Conservation (phyloP, 495 filamentous ascomycete species). For the Penicillium antarcticum region DNA sequence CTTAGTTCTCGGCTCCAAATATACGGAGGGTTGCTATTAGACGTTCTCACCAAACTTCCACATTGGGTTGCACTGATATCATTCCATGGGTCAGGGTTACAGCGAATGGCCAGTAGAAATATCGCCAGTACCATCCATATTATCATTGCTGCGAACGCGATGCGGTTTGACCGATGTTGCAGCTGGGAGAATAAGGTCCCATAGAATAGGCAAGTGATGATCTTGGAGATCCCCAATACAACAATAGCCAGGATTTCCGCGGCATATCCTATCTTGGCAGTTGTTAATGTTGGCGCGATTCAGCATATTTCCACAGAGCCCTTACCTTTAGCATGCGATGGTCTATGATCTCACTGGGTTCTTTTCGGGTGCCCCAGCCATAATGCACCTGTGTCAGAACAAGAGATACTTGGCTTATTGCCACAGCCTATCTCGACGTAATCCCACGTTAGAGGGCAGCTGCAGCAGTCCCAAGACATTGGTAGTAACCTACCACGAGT, state of each 20-base stretch:
- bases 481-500: slow-evolving; percentile 17
- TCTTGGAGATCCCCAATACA: slow-evolving; percentile 16
- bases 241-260: slow-evolving; percentile 20
- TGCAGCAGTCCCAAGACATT: background rate
- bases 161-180: background rate
- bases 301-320: background rate
- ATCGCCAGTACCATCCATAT: slow-evolving; percentile 13
- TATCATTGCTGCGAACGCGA: slow-evolving; percentile 8
- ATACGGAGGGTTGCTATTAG: background rate
- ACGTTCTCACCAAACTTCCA: slow-evolving; percentile 9
- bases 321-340: slow-evolving; percentile 17
- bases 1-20: background rate
- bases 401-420: slow-evolving; percentile 6
- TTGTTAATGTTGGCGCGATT: background rate
- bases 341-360: background rate
- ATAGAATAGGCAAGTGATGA: slow-evolving; percentile 13
- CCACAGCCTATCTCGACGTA: slow-evolving; percentile 4
- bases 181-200: slow-evolving; percentile 9
- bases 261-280: slow-evolving; percentile 10
- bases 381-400: slow-evolving; percentile 12
- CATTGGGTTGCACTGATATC: slow-evolving; percentile 12
- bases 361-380: slow-evolving; percentile 18
- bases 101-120: slow-evolving; percentile 12
- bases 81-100: slow-evolving; percentile 1
- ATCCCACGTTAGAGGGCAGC: background rate